Evolutionary conservation across 2,329 filamentous ascomycete species (phyloP).

Genomic region (Fusarium austroafricanum): DNA sequence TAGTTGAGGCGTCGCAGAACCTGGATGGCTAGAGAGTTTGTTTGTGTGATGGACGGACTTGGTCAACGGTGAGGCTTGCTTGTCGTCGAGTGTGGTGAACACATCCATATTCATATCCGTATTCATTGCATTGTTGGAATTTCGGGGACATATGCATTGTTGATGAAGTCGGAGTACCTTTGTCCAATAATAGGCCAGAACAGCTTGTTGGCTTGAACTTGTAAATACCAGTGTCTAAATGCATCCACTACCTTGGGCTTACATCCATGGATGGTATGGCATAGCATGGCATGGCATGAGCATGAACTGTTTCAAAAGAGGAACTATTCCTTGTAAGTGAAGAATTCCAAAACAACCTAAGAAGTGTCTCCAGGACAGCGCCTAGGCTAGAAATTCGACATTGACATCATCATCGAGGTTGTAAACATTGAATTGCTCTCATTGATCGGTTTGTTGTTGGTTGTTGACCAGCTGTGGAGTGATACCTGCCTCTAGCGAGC

Average conservation of each 20-base stretch:
- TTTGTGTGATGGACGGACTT: constrained; percentile 11
- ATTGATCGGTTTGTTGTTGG: background rate
- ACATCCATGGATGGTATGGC: constrained; percentile 19
- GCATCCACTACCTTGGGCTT: constrained; percentile 29
- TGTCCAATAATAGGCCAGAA: background rate
- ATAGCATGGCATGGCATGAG: constrained; percentile 26
- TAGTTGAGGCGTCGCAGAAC: constrained; percentile 39
- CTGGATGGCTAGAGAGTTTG: constrained; percentile 16
- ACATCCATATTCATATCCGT: background rate
- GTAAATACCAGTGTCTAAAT: constrained; percentile 20
- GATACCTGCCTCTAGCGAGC: constrained; percentile 5
- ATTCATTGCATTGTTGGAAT: constrained; percentile 11
- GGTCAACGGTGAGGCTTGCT: constrained; percentile 31
- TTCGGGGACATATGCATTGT: background rate
- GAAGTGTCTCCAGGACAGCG: background rate
- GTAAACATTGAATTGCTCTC: constrained; percentile 5
- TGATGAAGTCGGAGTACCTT: background rate
- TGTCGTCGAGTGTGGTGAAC: constrained; percentile 1
- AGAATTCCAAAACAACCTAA: constrained; percentile 7
- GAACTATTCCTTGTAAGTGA: constrained; percentile 1
- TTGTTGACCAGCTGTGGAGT: constrained; percentile 11
- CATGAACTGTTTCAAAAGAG: constrained; percentile 39
- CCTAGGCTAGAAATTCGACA: background rate
- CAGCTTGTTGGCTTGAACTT: constrained; percentile 6
- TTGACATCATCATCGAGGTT: constrained; percentile 8